Base-by-base conservation (phyloP, 306 rosid genomes). In the Oemleria cerasiformis region DNA sequence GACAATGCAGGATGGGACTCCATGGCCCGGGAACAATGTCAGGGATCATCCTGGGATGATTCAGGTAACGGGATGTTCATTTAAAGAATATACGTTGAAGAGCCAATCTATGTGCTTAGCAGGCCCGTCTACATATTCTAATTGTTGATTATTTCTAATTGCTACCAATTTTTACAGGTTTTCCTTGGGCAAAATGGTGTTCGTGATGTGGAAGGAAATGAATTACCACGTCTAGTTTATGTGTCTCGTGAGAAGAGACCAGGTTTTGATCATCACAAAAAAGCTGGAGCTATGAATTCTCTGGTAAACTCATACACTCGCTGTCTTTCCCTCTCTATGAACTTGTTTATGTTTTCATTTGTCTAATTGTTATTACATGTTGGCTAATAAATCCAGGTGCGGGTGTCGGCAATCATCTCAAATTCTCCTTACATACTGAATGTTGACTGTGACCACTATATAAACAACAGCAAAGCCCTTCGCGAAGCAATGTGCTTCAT, bases 41-140 rank as follows among this genome's bases (percentile, higher is more conserved):
- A 80, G 99, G 75, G 97, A 94, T 74, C 99, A 94, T 82, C 99
- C 99, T 66, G 97, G 97, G 83, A 94, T 94, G 99, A 94, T 94
- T 91, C 99, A 94, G 96, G 97, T 94, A 30, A 30, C 36, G 2
- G 3, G 36, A 2, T 30, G 36, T 2, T 1, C 36, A 30, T 30
- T 30, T 30, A 30, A 30, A 30, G 36, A 30, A 30, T 30, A 30
- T 30, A 30, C 36, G 36, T 30, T 30, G 36, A 30, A 30, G 36
- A 2, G 3, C 36, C 36, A 30, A 30, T 30, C 3, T 30, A 1
- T 30, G 36, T 30, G 36, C 3, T 30, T 30, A 30, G 36, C 36
- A 30, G 36, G 36, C 36, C 36, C 3, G 36, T 30, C 36, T 30
- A 30, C 36, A 30, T 30, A 30, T 30, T 30, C 36, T 30, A 30